phyloP scores from a whole-genome alignment of 306 rosid genomes.

The Dryas alaskensis region DNA sequence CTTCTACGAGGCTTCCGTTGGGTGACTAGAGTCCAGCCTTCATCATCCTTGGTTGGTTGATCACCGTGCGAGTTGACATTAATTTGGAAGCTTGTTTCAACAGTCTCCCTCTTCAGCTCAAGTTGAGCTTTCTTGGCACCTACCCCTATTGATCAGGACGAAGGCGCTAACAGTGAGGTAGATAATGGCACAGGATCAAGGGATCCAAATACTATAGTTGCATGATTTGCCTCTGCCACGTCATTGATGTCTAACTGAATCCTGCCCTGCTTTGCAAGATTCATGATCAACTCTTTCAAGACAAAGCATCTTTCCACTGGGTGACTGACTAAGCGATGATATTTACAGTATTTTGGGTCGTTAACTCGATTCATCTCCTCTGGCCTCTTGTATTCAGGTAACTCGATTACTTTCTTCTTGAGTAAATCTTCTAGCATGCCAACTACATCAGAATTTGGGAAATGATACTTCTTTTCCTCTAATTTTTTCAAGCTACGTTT shows the following conservation, averaged over 20 bases:
- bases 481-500: background rate
- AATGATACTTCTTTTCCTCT: background rate
- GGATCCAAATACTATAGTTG: background rate
- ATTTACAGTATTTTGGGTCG: background rate
- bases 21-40: background rate
- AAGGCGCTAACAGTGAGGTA: background rate
- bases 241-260: background rate
- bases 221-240: rapidly evolving
- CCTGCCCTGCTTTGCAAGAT: background rate
- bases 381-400: background rate
- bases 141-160: background rate
- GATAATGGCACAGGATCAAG: background rate
- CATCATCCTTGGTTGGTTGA: rapidly evolving
- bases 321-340: background rate
- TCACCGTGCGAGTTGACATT: too few relatives aligned
- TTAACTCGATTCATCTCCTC: background rate
- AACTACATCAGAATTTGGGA: background rate
- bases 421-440: background rate
- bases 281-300: background rate
- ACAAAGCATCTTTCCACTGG: background rate
- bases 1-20: rapidly evolving
- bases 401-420: background rate
- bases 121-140: too few relatives aligned
- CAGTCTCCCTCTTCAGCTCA: too few relatives aligned
- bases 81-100: too few relatives aligned